Base-by-base conservation (phyloP, 495 filamentous ascomycete species). In the Hapsidospora chrysogenum region DNA sequence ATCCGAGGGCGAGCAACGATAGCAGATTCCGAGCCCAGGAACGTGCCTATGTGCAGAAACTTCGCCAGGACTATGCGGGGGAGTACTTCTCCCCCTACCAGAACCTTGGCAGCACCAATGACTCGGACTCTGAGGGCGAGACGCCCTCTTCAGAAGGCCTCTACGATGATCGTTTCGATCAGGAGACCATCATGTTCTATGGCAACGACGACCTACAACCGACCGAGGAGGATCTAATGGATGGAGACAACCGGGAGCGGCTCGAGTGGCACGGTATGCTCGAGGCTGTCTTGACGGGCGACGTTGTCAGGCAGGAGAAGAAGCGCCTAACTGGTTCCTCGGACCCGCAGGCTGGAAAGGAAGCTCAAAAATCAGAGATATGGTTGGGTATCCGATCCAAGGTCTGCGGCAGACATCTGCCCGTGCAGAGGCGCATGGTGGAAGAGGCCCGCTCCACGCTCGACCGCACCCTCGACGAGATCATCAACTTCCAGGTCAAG, bases 201-300 rank as follows among this genome's bases (percentile, higher is more conserved):
- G 78, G 87, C 43, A 69, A 77, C 21, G 80, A 89, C 46, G 82
- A 92, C 38, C 79, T 80, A 41, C 76, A 92, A 44, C 84, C 86
- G 3, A 85, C 83, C 3, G 56, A 78, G 19, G 89, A 95, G 39
- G 92, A 97, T 51, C 60, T 95, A 22, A 78, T 78, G 59, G 79
- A 92, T 43, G 79, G 82, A 1, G 75, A 72, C 43, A 96, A 89
- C 48, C 72, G 89, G 35, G 89, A 96, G 54, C 65, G 89, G 25
- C 60, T 97, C 18, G 92, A 97, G 56, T 97, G 89, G 89, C 87
- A 97, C 58, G 79, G 82, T 3, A 97, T 97, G 89, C 62, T 97
- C 26, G 84, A 86, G 18, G 86, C 84, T 1, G 89, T 97, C 3
- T 57, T 97, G 43, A 96, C 86, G 23, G 89, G 89, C 34, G 89